phyloP scores from a whole-genome alignment of 768 basidiomycete species.

The Lentinula guzmanii region DNA sequence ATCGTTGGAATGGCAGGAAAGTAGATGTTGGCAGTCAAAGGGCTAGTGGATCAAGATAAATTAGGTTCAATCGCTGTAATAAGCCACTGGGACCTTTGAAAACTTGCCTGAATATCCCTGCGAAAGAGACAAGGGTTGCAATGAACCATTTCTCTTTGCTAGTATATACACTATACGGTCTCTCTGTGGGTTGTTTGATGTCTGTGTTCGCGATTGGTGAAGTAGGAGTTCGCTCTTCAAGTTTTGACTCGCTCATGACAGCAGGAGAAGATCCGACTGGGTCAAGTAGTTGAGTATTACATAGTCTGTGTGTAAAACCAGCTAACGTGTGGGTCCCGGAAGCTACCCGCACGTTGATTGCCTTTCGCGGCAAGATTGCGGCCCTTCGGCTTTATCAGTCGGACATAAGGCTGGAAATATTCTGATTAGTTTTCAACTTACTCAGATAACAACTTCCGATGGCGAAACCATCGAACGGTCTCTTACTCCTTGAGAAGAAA shows the following conservation, averaged over 20 bases:
- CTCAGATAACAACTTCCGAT: background rate
- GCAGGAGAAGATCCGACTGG: background rate
- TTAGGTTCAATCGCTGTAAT: background rate
- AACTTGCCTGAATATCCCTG: conserved; percentile 58
- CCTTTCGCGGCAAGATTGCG: background rate
- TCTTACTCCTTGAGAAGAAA: conserved; percentile 20
- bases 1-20: conserved; percentile 74
- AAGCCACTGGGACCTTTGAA: background rate
- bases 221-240: background rate
- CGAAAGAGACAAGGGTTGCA: conserved; percentile 49
- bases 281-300: too few species aligned
- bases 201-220: background rate
- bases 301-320: background rate
- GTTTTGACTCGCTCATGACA: background rate
- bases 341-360: background rate
- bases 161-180: conserved; percentile 44
- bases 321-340: background rate
- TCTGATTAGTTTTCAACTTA: background rate
- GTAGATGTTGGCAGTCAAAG: conserved; percentile 72
- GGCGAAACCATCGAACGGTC: background rate
- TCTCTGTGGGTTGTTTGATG: background rate
- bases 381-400: background rate
- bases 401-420: background rate
- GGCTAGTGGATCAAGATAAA: conserved; percentile 27
- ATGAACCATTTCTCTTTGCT: conserved; percentile 63